Evolutionary conservation across 805 yeast species (phyloP).

Genomic region (Candida khao-thaluensis): DNA sequence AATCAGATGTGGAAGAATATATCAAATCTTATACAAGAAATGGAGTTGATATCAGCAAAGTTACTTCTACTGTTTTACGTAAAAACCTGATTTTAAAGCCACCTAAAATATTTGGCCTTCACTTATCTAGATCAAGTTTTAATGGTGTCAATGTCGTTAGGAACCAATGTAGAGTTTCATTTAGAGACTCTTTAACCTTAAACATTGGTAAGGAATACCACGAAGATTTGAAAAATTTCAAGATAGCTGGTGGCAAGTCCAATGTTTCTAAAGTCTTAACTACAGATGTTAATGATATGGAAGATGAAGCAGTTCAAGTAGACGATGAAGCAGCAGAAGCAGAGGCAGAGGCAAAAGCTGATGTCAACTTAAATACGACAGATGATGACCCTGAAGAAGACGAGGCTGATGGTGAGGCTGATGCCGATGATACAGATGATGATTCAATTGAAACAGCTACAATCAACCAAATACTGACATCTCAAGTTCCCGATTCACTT

Average conservation of each 20-base stretch:
- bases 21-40: slow-evolving; percentile 46
- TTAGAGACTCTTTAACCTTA: slow-evolving; percentile 54
- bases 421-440: slow-evolving; percentile 17
- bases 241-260: slow-evolving; percentile 17
- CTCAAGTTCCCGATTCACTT: slow-evolving; percentile 26
- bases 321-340: slow-evolving; percentile 37
- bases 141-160: slow-evolving; percentile 65
- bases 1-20: slow-evolving; percentile 47
- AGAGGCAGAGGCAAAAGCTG: slow-evolving; percentile 17
- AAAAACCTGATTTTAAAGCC: slow-evolving; percentile 58
- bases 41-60: slow-evolving; percentile 42
- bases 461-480: neutral
- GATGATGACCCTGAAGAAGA: slow-evolving; percentile 22
- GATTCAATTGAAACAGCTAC: slow-evolving; percentile 21
- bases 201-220: slow-evolving; percentile 45
- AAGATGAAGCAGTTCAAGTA: slow-evolving; percentile 34
- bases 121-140: slow-evolving; percentile 80
- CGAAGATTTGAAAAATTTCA: slow-evolving; percentile 36
- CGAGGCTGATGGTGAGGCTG: slow-evolving; percentile 15
- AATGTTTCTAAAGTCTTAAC: slow-evolving; percentile 25
- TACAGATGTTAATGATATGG: slow-evolving; percentile 30
- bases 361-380: neutral
- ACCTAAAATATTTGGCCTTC: slow-evolving; percentile 76
- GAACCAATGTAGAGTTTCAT: slow-evolving; percentile 70
- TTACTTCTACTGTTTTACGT: slow-evolving; percentile 68